phyloP scores from a whole-genome alignment of 306 rosid genomes.

The Cucumis hystrix region DNA sequence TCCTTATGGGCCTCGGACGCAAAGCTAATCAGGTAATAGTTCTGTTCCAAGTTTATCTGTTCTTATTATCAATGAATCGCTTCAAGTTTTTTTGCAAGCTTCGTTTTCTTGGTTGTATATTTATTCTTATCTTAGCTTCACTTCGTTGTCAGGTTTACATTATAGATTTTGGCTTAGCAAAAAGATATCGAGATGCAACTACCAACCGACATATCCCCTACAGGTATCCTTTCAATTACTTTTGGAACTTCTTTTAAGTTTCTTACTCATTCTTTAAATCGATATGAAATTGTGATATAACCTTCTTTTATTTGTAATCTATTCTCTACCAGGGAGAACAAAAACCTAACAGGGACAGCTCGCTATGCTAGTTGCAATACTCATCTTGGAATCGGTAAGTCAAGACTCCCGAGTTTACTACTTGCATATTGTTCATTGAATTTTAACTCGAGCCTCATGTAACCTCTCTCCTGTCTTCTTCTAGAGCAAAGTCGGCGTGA shows the following conservation, averaged over 20 bases:
- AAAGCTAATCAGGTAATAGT: constrained; percentile 82
- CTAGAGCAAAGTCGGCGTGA: constrained; percentile 96
- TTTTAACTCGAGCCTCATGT: background rate
- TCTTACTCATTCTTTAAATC: background rate
- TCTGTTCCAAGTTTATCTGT: background rate
- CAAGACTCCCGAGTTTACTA: constrained; percentile 2
- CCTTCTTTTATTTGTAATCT: constrained; percentile 6
- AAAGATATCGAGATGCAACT: constrained; percentile 69
- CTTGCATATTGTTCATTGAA: background rate
- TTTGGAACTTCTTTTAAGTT: background rate
- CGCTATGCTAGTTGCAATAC: constrained; percentile 99
- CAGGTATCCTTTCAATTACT: constrained; percentile 27
- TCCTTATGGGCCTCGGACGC: constrained; percentile 98
- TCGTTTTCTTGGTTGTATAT: background rate
- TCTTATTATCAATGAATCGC: background rate
- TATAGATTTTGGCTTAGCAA: constrained; percentile 91
- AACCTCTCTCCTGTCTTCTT: constrained; percentile 8
- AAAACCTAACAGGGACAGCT: constrained; percentile 87
- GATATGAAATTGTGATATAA: background rate
- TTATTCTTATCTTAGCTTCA: background rate
- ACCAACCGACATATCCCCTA: constrained; percentile 90
- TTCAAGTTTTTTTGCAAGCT: background rate
- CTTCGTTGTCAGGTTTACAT: constrained; percentile 52
- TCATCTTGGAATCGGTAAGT: constrained; percentile 95
- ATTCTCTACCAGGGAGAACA: constrained; percentile 49